Evolutionary conservation across 305 asterid species (phyloP).

Genomic region (Solanum chacoense): DNA sequence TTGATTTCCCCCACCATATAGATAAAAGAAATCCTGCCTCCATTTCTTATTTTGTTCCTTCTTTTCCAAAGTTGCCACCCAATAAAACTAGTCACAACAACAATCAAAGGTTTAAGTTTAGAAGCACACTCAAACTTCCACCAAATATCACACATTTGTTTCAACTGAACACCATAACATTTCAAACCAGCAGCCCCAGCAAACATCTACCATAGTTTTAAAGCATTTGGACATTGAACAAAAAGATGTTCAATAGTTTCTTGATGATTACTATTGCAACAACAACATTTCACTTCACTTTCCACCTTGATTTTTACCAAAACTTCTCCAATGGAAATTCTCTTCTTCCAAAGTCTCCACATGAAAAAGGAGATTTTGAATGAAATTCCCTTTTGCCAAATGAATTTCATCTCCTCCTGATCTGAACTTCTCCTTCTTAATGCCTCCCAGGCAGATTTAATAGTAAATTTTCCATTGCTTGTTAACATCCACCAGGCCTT

Average conservation of each 20-base stretch:
- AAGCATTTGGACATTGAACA: not conserved
- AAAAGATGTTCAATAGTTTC: not conserved
- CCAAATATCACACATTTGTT: not conserved
- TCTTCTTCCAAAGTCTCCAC: not conserved
- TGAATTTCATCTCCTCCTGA: not conserved
- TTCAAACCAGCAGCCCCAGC: not conserved
- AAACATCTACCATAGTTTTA: not conserved
- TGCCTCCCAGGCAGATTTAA: not conserved
- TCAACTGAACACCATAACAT: not conserved
- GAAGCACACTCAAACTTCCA: not conserved
- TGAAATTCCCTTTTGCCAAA: not conserved
- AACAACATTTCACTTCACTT: not conserved
- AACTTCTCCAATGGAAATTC: not conserved
- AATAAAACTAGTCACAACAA: not conserved
- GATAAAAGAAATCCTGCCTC: not conserved
- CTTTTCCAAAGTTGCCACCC: not conserved
- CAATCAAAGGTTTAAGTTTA: not conserved
- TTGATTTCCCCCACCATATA: not conserved
- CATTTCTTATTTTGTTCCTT: not conserved
- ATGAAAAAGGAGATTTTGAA: not conserved
- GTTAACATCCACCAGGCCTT: not conserved
- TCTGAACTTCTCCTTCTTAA: not conserved
- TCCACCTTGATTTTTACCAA: not conserved
- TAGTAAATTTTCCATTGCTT: not conserved
- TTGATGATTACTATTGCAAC: not conserved